Base-by-base conservation (phyloP, 2,329 filamentous ascomycete genomes). In the Dothiorella sarmentorum region DNA sequence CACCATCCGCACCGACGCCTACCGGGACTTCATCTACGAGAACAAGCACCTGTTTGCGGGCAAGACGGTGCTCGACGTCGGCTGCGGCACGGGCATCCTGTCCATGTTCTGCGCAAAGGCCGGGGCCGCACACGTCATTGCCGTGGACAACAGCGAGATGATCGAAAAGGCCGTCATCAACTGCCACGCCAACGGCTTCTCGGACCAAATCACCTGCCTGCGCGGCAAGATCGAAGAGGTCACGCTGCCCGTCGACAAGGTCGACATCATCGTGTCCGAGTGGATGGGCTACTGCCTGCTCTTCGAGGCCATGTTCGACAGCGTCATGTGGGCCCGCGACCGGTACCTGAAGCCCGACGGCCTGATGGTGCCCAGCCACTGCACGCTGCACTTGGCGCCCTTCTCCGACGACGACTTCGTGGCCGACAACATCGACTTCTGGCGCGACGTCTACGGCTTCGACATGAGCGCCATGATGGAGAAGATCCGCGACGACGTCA, bases 211-310 rank as follows among this genome's bases (percentile, higher is more conserved):
- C 68, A 91, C 87, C 70, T 91, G 89, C 66, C 78, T 96, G 49
- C 85, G 87, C 63, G 92, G 93, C 35, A 90, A 90, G 68, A 89
- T 97, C 61, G 93, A 97, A 72, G 91, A 97, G 64, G 89, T 96
- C 58, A 80, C 76, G 59, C 81, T 91, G 20, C 91, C 53, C 1
- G 87, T 93, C 7, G 80, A 85, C 56, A 80, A 92, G 68, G 92
- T 97, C 44, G 93, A 97, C 75, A 88, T 97, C 68, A 96, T 97
- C 69, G 87, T 97, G 61, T 95, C 90, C 61, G 92, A 97, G 73
- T 97, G 92, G 92, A 97, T 97, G 92, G 92, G 92, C 27, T 97
- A 97, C 71, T 90, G 87, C 63, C 82, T 97, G 17, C 82, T 97
- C 5, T 97, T 95, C 73, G 92, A 97, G 75, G 91, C 91, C 58